A percentile compares a stretch with the other conserved stretches of the same genome.
Conservation (phyloP, 345 rosid species). For the Hirschfeldia incana region DNA sequence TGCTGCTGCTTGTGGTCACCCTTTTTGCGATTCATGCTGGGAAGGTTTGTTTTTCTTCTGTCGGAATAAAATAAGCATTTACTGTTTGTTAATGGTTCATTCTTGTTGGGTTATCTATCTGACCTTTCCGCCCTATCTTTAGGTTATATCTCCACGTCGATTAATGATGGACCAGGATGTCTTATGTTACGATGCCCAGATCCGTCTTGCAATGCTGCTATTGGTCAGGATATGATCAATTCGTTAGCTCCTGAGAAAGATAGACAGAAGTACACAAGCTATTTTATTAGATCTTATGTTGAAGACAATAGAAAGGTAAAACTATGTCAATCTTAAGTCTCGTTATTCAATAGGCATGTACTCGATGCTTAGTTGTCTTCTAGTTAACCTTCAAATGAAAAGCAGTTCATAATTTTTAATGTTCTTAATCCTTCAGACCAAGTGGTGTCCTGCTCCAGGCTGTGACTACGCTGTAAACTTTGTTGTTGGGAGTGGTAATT, state of each 20-base stretch:
- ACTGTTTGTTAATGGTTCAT: background rate
- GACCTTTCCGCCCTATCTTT: background rate
- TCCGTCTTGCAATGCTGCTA: constrained; percentile 70
- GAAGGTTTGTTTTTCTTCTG: constrained; percentile 48
- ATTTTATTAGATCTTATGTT: constrained; percentile 71
- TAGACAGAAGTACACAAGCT: constrained; percentile 53
- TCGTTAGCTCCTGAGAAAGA: constrained; percentile 56
- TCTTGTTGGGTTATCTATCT: constrained; percentile 5
- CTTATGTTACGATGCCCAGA: constrained; percentile 75
- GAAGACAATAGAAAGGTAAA: constrained; percentile 78
- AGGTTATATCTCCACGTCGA: constrained; percentile 69
- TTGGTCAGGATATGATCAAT: constrained; percentile 71
- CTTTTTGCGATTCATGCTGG: constrained; percentile 73
- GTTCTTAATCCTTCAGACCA: constrained; percentile 47
- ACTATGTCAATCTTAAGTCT: background rate
- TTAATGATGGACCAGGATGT: constrained; percentile 86
- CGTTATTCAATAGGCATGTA: background rate
- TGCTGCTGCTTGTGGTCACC: constrained; percentile 84
- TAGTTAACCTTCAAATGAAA: background rate
- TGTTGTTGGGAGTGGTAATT: constrained; percentile 67
- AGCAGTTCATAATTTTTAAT: background rate
- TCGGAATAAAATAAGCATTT: background rate
- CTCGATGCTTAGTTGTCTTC: background rate
- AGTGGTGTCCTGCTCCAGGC: constrained; percentile 97
- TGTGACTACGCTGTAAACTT: constrained; percentile 86